Base-by-base conservation (phyloP, 768 basidiomycete genomes). In the Gelatoporia subvermispora region DNA sequence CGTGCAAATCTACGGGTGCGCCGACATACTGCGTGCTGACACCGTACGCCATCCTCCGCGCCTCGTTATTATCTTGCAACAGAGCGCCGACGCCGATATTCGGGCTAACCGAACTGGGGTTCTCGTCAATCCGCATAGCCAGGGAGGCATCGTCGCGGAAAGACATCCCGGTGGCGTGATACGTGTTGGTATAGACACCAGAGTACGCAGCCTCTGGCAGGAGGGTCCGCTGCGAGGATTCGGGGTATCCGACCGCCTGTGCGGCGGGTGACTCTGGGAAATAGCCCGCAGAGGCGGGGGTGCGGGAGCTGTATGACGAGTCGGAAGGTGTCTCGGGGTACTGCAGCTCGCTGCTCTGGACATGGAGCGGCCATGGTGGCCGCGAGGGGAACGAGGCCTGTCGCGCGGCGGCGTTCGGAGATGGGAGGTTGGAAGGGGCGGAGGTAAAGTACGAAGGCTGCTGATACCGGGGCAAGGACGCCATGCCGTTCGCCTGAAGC, bases 161-260 rank as follows among this genome's bases (percentile, higher is more conserved):
- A 20, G 37, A 20, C 20, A 38, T 38, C 7, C 20, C 40, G 44
- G 36, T 37, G 48, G 18, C 38, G 50, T 49, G 40, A 48, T 52
- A 60, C 21, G 56, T 35, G 21, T 49, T 25, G 48, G n/a, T 31
- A 55, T 60, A 63, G 34, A 59, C 45, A 43, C 39, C 31, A 16
- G 47, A 43, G 45, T 58, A 62, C 11, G 62, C 55, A 11, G 51
- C 47, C 35, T 57, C 57, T 9, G 56, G 53, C 34, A 65, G 58
- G 34, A 55, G 59, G 15, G 64, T 65, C 52, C 64, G 55, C 60
- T 65, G 64, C 4, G 64, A 65, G 18, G 62, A 63, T 55, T 65
- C 64, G 16, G 64, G 64, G 50, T 63, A 65, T 13, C 57, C 60
- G 17, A 61, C 59, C 40, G 49, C 23, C 45, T 58, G 55, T 20